Evolutionary conservation across 2,329 filamentous ascomycete genomes (phyloP), one percentile per base, ranked within the genome.

Genomic region (Epichloe hybrida): DNA sequence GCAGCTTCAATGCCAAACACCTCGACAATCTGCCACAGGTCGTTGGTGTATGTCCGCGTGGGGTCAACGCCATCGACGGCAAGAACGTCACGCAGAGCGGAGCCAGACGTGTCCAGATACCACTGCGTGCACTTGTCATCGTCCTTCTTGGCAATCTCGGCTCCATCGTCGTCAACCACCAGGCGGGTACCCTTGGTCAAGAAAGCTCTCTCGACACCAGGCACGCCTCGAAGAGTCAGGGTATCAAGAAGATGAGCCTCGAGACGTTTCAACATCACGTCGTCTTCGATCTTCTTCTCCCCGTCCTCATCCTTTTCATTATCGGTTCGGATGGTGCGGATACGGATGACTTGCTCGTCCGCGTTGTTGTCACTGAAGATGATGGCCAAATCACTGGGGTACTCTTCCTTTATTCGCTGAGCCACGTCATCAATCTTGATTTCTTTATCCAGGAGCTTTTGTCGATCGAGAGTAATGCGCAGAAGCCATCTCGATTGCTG

Each of bases 301-400:
- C 68, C 67, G 38, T 85, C 83, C 9, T 91, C 86, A 38, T 84
- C 85, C 63, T 88, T 84, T 44, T 83, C 80, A 46, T 85, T 83
- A 46, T 80, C 77, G 54, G 80, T 74, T 35, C 75, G 72, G 54
- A 94, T 81, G 60, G 90, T 85, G 56, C 93, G 86, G 57, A 96
- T 85, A 65, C 93, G 93, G 59, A 98, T 88, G 44, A 97, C 85
- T 66, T 94, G 89, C 64, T 94, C 83, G 57, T 96, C 90, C 9
- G 91, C 90, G 66, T 98, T 98, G 74, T 96, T 93, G 68, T 98
- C 93, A 69, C 89, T 95, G 75, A 95, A 95, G 54, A 98, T 90
- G 57, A 98, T 83, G 13, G 88, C 88, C 59, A 97, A 73, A 66
- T 95, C 89, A 55, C 77, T 81, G 20, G 81, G 77, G 64, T 95